phyloP scores from a whole-genome alignment of 331 rosid species.

The Acacia pycnantha region DNA sequence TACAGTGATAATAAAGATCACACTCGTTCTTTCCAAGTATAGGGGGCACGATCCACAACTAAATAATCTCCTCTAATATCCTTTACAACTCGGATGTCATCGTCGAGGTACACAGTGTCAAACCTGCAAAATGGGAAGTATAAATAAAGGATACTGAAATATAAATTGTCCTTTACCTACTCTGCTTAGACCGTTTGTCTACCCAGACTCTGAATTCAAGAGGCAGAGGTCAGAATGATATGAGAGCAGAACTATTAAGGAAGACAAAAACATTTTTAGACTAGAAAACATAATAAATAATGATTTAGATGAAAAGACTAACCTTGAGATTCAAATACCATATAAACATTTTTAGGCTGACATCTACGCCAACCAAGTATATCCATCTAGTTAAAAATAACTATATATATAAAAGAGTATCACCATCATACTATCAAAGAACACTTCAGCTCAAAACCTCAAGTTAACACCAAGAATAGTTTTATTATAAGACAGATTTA shows the following conservation, averaged over 20 bases:
- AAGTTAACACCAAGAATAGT: not conserved
- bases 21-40: constrained; percentile 64
- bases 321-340: no score
- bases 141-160: constrained; percentile 10
- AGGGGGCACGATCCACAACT: constrained; percentile 68
- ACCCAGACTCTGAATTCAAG: not conserved
- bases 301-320: no score
- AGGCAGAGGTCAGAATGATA: not conserved
- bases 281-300: no score
- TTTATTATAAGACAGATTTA: not conserved
- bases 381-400: not conserved
- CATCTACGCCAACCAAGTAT: not conserved
- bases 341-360: not conserved
- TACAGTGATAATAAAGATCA: constrained; percentile 6
- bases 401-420: no score
- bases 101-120: constrained; percentile 65
- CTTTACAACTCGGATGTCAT: constrained; percentile 66
- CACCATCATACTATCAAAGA: not conserved
- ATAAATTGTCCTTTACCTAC: not conserved
- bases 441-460: not conserved
- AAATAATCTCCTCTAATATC: constrained; percentile 76
- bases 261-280: not conserved
- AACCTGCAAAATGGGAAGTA: constrained; percentile 49
- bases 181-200: not conserved
- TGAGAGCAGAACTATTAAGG: not conserved